Evolutionary conservation across 257 asterid genomes (phyloP).

Genomic region (Osmanthus fragrans): DNA sequence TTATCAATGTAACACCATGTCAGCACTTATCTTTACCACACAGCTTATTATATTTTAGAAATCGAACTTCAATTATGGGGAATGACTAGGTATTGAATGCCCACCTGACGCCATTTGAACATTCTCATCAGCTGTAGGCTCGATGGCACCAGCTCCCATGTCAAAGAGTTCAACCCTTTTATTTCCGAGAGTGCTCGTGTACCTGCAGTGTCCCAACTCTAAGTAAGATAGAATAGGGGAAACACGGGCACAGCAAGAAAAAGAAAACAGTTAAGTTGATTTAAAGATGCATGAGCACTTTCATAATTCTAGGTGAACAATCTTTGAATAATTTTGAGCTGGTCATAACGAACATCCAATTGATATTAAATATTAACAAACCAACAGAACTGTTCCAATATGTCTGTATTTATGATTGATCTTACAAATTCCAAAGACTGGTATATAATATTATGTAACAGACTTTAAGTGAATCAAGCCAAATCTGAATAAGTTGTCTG

Average conservation of each 20-base stretch:
- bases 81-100: constrained; percentile 10
- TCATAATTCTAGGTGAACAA: not conserved
- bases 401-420: not conserved
- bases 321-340: not conserved
- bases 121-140: constrained; percentile 85
- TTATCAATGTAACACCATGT: not conserved
- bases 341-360: not conserved
- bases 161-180: constrained; percentile 96
- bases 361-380: not conserved
- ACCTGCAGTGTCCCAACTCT: constrained; percentile 45
- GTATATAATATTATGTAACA: not conserved
- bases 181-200: constrained; percentile 90
- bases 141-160: constrained; percentile 79
- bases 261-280: not conserved
- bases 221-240: not conserved
- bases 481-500: not conserved
- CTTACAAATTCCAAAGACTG: not conserved
- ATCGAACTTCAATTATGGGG: constrained; percentile 10
- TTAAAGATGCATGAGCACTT: not conserved
- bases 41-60: constrained; percentile 15
- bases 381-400: not conserved
- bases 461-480: not conserved
- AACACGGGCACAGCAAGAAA: not conserved
- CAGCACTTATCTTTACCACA: constrained; percentile 7
- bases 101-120: constrained; percentile 91